These are phyloP conservation scores for Polygonum aviculare DNA, from an alignment of 148 eudicot species.

Conservation along the genomic window DNA sequence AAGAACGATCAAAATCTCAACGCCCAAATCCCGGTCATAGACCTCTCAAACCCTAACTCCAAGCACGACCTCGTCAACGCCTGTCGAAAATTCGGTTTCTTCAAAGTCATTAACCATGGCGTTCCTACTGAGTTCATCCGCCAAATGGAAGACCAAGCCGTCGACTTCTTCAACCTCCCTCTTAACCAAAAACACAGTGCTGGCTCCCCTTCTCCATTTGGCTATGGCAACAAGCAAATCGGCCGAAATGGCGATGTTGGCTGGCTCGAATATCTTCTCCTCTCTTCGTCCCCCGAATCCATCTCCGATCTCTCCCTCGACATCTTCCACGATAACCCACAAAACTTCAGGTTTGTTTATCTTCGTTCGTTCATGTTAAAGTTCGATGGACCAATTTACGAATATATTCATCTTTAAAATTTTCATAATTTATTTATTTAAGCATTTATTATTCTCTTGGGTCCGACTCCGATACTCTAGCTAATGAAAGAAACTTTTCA, in stretches of 20 bases:
- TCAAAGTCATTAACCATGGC: slow-evolving; percentile 56
- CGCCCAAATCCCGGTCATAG: slow-evolving; percentile 36
- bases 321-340: slow-evolving; percentile 23
- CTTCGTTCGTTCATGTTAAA: not conserved
- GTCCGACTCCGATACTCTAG: no score
- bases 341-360: slow-evolving; percentile 23
- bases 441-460: not conserved
- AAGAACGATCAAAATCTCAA: not conserved
- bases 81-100: slow-evolving; percentile 61
- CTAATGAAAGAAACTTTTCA: not conserved
- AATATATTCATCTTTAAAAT: no score
- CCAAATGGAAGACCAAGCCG: slow-evolving; percentile 40
- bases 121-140: slow-evolving; percentile 27
- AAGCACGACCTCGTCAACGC: slow-evolving; percentile 39
- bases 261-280: slow-evolving; percentile 65
- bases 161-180: slow-evolving; percentile 39
- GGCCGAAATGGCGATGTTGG: slow-evolving; percentile 73
- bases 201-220: slow-evolving; percentile 39
- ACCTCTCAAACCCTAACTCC: slow-evolving; percentile 37
- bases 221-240: slow-evolving; percentile 65
- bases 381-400: no score
- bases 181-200: slow-evolving; percentile 32
- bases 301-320: slow-evolving; percentile 14
- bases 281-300: slow-evolving; percentile 20
- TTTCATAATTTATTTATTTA: not conserved